Conservation (phyloP, 495 filamentous ascomycete genomes). For the Neurospora pannonica region DNA sequence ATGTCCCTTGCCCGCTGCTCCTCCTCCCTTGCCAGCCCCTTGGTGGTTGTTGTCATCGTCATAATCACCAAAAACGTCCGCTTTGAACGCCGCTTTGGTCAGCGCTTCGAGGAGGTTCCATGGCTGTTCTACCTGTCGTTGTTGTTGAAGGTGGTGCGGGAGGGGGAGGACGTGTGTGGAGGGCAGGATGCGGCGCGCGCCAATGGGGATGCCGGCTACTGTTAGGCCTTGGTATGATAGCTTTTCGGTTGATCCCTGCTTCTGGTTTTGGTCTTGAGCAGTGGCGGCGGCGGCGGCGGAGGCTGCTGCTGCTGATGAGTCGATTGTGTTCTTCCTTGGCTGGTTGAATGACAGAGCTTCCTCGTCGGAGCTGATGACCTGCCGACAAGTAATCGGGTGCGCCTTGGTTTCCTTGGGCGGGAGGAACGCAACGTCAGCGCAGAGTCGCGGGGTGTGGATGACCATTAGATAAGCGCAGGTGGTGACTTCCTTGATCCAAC, state of each 20-base stretch:
- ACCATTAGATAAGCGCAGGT: conserved; percentile 95
- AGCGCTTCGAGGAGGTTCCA: background rate
- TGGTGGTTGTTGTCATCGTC: background rate
- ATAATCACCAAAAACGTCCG: background rate
- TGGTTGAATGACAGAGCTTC: conserved; percentile 48
- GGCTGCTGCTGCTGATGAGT: background rate
- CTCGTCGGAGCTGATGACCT: conserved; percentile 50
- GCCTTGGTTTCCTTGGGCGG: conserved; percentile 74
- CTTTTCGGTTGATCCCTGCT: conserved; percentile 18
- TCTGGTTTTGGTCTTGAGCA: conserved; percentile 27
- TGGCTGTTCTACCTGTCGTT: background rate
- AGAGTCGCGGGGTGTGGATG: conserved; percentile 85
- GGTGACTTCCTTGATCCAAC: conserved; percentile 88
- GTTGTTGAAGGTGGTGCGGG: background rate
- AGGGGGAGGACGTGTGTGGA: background rate
- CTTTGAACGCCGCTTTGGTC: background rate
- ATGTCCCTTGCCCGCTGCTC: background rate
- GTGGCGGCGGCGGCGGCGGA: conserved; percentile 36
- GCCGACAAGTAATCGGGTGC: conserved; percentile 67
- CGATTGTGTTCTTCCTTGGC: conserved; percentile 21
- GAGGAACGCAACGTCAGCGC: conserved; percentile 84
- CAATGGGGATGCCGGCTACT: conserved; percentile 29
- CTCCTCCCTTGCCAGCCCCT: conserved; percentile 3
- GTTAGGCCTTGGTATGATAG: conserved; percentile 9
- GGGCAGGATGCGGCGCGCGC: conserved; percentile 6